Percentiles rank a stretch among this genome's conserved stretches.
Conservation (phyloP, 805 yeast species). For the Pichia rugopelliculosa region DNA sequence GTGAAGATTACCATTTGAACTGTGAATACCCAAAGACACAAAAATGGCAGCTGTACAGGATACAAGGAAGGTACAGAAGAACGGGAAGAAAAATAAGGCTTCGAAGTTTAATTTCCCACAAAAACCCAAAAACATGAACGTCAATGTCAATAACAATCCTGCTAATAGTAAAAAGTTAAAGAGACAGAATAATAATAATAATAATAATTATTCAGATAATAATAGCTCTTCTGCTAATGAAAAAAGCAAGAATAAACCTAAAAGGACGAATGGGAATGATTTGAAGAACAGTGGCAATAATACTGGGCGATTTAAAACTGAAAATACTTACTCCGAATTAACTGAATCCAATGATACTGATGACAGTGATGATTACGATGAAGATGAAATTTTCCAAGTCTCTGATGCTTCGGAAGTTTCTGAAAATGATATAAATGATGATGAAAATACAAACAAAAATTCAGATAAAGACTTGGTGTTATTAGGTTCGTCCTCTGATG, state of each 20-base stretch:
- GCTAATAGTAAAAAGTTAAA: not conserved
- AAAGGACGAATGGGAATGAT: slow-evolving; percentile 6
- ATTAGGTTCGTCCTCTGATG: not conserved
- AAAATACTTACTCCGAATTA: not conserved
- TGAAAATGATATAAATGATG: slow-evolving; percentile 3
- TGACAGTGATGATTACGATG: slow-evolving; percentile 5
- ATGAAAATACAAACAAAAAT: not conserved
- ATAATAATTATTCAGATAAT: not conserved
- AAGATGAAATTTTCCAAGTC: slow-evolving; percentile 7
- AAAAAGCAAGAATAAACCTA: not conserved
- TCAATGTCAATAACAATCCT: not conserved
- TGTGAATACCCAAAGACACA: not conserved
- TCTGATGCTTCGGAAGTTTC: slow-evolving; percentile 7
- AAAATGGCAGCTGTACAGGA: not conserved
- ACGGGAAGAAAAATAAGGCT: slow-evolving; percentile 5
- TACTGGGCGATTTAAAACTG: not conserved
- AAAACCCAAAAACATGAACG: not conserved
- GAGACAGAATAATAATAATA: not conserved
- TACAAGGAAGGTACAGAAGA: not conserved
- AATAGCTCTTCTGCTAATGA: not conserved
- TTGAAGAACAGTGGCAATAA: not conserved
- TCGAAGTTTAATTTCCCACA: not conserved
- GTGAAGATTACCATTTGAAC: no score
- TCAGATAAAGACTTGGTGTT: not conserved
- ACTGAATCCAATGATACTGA: slow-evolving; percentile 11